phyloP scores from a whole-genome alignment of 2,329 filamentous ascomycete genomes.

The Xylaria arbuscula region DNA sequence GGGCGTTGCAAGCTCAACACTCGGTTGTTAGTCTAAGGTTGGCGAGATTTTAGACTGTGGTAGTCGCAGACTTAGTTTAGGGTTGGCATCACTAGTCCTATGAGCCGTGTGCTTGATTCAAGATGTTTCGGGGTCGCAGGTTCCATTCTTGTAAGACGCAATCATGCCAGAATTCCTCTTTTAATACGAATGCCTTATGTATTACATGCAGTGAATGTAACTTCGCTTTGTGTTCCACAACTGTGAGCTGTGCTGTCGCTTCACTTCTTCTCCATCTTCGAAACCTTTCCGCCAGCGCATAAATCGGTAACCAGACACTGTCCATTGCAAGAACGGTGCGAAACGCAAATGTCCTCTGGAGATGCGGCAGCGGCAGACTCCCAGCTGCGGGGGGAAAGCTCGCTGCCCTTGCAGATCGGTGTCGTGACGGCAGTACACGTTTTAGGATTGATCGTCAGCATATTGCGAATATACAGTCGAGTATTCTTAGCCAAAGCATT shows the following conservation, averaged over 20 bases:
- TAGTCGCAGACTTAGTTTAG: slow-evolving; percentile 13
- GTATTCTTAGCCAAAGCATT: slow-evolving; percentile 35
- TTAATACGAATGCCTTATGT: neutral
- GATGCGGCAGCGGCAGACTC: slow-evolving; percentile 18
- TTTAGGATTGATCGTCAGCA: slow-evolving; percentile 19
- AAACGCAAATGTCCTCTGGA: slow-evolving; percentile 8
- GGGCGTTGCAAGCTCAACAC: neutral
- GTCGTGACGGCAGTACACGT: slow-evolving; percentile 20
- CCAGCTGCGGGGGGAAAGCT: slow-evolving; percentile 16
- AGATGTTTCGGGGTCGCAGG: slow-evolving; percentile 11
- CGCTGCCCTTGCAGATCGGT: slow-evolving; percentile 27
- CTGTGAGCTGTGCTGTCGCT: neutral
- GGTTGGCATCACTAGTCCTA: neutral
- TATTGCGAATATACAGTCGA: slow-evolving; percentile 33
- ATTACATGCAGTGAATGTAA: neutral
- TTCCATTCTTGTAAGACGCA: neutral
- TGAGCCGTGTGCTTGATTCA: slow-evolving; percentile 3
- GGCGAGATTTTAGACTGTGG: slow-evolving; percentile 18
- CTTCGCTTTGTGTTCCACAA: neutral
- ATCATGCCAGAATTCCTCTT: neutral
- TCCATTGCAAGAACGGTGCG: neutral
- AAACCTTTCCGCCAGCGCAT: slow-evolving; percentile 8
- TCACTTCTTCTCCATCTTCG: neutral
- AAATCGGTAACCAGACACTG: neutral
- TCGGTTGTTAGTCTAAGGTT: neutral